Evolutionary conservation across 139 green algal species (phyloP), one percentile per base, ranked within the genome.

Genomic region (Pedinophyceae sp.): DNA sequence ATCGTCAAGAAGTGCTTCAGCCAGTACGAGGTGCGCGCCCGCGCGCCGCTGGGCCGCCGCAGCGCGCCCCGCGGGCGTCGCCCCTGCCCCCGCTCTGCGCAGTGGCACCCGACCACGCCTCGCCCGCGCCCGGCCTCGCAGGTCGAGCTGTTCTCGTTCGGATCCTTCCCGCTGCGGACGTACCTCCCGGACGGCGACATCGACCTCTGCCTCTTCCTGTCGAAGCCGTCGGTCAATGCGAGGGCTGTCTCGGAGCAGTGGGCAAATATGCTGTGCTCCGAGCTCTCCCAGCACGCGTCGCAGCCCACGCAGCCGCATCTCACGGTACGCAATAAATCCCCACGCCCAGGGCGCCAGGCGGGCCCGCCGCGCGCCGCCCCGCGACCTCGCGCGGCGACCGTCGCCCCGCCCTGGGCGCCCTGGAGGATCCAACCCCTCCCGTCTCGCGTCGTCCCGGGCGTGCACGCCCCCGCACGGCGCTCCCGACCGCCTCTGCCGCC

Each of bases 121-220:
- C 20, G 5, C 23, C 48, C n/a, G 22, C 48, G 6, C 48, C 4
- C 43, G 7, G 16, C 10, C 30, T 48, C 24, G 48, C 67, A 92
- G 78, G 86, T 95, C 25, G 62, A 83, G 25, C 74, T 78, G 0
- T 86, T 78, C 55, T 77, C 81, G 54, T 98, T 96, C 70, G 90
- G 90, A 10, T 94, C 81, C 0, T 89, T 98, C 41, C 89, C 90
- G 23, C 70, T 98, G 26, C 74, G 79, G 17, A 93, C 89, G 0
- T 96, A 92, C 55, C 67, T 98, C 22, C 90, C 90, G 2, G 88
- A 97, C 52, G 90, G 90, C 2, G 90, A 98, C 65, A 95, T 98
- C 51, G 90, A 98, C 64, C 55, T 97, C 19, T 87, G 72, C 26
- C 76, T 90, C 4, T 93, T 97, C 59, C 69, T 57, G 41, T 50